Evolutionary conservation across 140 eudicot genomes (phyloP).

Genomic region (Bidens hawaiensis): DNA sequence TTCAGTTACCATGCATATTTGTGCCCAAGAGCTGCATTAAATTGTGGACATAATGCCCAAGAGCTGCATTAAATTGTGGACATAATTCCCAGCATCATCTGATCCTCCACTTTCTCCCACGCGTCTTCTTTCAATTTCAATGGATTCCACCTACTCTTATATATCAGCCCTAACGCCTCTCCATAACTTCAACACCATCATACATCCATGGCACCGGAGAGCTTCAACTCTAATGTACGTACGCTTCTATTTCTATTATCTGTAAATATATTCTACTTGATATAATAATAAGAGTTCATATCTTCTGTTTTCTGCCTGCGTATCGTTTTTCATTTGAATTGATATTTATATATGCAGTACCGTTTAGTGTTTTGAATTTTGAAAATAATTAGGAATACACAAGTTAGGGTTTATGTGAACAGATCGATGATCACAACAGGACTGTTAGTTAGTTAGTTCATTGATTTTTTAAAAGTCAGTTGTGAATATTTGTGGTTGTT

Average conservation of each 20-base stretch:
- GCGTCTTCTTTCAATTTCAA: constrained; percentile 34
- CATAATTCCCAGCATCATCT: too few species aligned
- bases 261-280: background rate
- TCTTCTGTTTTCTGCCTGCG: background rate
- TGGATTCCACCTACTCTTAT: constrained; percentile 28
- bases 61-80: too few species aligned
- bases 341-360: background rate
- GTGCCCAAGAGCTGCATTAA: too few species aligned
- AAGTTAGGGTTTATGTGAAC: background rate
- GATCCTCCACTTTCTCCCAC: constrained; percentile 19
- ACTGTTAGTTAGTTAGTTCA: background rate
- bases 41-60: too few species aligned
- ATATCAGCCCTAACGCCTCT: background rate
- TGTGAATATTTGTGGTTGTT: background rate
- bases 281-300: background rate
- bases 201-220: constrained; percentile 18
- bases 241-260: background rate
- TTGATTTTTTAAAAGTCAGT: background rate
- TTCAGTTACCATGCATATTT: too few species aligned
- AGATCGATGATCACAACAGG: background rate
- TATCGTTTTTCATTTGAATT: constrained; percentile 5
- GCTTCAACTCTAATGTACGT: constrained; percentile 25
- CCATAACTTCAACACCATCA: background rate
- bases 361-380: background rate
- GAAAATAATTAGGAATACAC: background rate